Evolutionary conservation across 2,329 filamentous ascomycete genomes (phyloP), one percentile per base, ranked within the genome.

Genomic region (Botrytis fabae): DNA sequence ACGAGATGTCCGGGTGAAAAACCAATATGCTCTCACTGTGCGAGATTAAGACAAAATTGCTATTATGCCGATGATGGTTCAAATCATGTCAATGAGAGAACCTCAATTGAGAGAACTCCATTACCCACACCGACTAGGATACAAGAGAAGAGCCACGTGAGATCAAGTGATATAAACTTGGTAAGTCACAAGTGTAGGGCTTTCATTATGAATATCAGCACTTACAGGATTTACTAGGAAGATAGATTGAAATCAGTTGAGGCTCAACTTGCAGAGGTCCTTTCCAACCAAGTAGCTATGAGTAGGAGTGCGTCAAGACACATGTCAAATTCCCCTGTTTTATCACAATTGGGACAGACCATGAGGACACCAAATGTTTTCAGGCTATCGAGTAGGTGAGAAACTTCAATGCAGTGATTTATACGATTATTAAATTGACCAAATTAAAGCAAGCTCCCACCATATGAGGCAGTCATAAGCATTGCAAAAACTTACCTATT

Each of bases 1-100:
- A 83, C 84, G 44, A 83, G 83, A 79, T 87, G 85, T 74, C 84
- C 85, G 1, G 85, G 85, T 14, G 85, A 87, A 75, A 82, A 84
- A 72, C 85, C 85, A 0, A 76, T 81, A 0, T 87, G 85, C 76
- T 86, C 85, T 2, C 82, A 85, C 69, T 87, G 85, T 78, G 80
- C 82, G 46, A 82, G 85, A n/a, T 80, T 87, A 44, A 81, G 82
- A 8, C 85, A 87, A 76, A 78, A 77, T 74, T 87, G 85, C 74
- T 78, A 81, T 22, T 86, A 86, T 77, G 82, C 82, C 12, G 80
- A 81, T 60, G 78, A 79, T 32, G 71, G 72, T 44, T 35, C 62
- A 28, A 61, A 40, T 42, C 69, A 59, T 71, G 61, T 46, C 54
- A 71, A 74, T 71, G 70, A 63, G 38, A 62, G 73, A 77, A 46